Base-by-base conservation (phyloP, 805 yeast species). In the Brettanomyces nanus region DNA sequence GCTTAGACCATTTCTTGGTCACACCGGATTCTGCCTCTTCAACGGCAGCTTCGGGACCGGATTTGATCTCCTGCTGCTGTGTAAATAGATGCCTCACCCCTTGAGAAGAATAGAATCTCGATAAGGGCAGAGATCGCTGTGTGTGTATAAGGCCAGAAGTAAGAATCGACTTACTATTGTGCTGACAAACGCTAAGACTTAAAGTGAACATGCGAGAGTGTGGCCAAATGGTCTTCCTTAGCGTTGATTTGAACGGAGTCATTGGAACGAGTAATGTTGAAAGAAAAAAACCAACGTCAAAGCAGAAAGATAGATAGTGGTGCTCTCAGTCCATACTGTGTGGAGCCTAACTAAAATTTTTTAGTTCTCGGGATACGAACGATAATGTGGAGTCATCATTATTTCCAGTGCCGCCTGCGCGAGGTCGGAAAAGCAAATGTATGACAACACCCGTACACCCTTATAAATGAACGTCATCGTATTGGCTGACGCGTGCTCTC, bases 1-100 rank as follows among this genome's bases (percentile, higher is more conserved):
- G 62, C 36, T 54, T 53, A 1, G 62, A 42, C 63, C 63, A 58
- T 29, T 48, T 53, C 22, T 31, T 31, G 3, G 43, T 28, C 43
- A 36, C n/a, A 36, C 28, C 33, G 19, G 14, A 28, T 13, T 21
- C 13, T 5, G 10, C 10, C 5, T 6, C 19, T 14, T 19, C n/a
- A n/a, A 28, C 13, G 13, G 20, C 29, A 14, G 14, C 19, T 9
- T 27, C 11, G 5, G 31, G 10, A 10, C 18, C 34, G 25, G 7
- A 7, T 14, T 35, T 28, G 5, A 21, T n/a, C 9, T 29, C 38
- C 20, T 35, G 38, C 33, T 19, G 38, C 21, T 35, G 38, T 15
- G 38, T 35, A 28, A 28, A 35, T 7, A 35, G 14, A 18, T 35
- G 38, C 10, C 38, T 13, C 11, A 35, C 33, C 3, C 15, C 5